Evolutionary conservation across 495 filamentous ascomycete genomes (phyloP), one percentile per base, ranked within the genome.

Genomic region (Hypoxylon crocopeplum): DNA sequence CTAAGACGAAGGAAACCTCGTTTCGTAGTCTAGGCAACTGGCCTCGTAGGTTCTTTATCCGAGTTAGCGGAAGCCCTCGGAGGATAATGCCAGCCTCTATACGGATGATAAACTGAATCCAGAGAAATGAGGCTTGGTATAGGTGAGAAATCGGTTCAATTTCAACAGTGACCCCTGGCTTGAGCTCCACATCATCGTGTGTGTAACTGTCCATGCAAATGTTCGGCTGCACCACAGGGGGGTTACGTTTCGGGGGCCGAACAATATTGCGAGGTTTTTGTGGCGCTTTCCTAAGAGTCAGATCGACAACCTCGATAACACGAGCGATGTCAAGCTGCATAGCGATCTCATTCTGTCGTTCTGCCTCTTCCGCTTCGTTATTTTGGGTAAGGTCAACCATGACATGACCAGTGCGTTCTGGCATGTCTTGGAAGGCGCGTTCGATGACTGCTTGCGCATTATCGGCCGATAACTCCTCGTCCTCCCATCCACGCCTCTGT

Each of bases 1-100:
- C 58, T 0, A 82, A 66, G 0, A 88, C 52, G 52, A 84, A 67
- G 22, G 78, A 79, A 1, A 88, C 44, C 54, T 86, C 85, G 48
- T 86, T 88, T 5, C 76, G 59, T 21, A 77, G 72, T 13, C 68
- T 64, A 4, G 71, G 69, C 7, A 83, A 40, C 19, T 75, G 32
- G 0, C 75, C 78, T 37, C 77, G 69, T 27, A 80, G 55, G 20
- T 73, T 54, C 27, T 54, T 69, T 0, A 70, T 56, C 10, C 81
- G 59, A 1, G 72, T 71, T 7, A 78, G 69, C 10, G 69, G 65
- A 17, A 72, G 68, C 2, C 80, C 81, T 7, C 80, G 75, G 0
- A 82, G 52, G 2, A 47, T 59, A 7, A 77, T 49, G 15, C 64
- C 66, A 4, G 56, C 47, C 2, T 64, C 65, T 8, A 40, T 50